Percentiles rank a stretch among this genome's conserved stretches.
Conservation (phyloP, 1,284 basidiomycete genomes). For the Ganoderma meredithae region DNA sequence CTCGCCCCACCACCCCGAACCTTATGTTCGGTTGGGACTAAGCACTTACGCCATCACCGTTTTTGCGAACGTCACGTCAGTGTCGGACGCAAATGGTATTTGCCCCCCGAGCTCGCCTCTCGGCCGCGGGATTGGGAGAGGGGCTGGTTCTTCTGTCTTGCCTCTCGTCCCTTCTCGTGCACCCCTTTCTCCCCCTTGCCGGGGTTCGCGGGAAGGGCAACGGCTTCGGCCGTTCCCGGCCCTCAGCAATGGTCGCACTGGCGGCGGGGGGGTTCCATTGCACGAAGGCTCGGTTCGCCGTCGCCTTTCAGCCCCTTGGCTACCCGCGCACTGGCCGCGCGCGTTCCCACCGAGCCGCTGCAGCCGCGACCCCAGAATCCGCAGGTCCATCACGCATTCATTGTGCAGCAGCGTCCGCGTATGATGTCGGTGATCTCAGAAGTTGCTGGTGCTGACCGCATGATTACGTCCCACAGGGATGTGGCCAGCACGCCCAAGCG, state of each 20-base stretch:
- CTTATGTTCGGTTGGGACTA: not conserved
- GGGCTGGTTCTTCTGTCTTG: not conserved
- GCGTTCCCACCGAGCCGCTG: not conserved
- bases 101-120: not conserved
- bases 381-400: not conserved
- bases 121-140: not conserved
- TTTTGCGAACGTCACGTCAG: not conserved
- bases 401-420: constrained; percentile 18
- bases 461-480: constrained; percentile 54
- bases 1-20: constrained; percentile 7
- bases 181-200: not conserved
- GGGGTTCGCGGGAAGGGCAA: constrained; percentile 8
- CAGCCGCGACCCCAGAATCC: not conserved
- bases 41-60: not conserved
- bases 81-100: not conserved
- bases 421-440: constrained; percentile 14
- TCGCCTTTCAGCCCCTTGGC: not conserved
- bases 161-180: not conserved
- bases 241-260: not conserved
- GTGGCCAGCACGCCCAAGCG: constrained; percentile 67
- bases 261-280: too few species aligned
- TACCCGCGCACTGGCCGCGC: not conserved
- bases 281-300: not conserved
- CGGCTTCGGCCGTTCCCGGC: not conserved
- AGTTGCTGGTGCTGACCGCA: constrained; percentile 10